phyloP scores from a whole-genome alignment of 1,284 basidiomycete genomes.

The Naganishia albida region DNA sequence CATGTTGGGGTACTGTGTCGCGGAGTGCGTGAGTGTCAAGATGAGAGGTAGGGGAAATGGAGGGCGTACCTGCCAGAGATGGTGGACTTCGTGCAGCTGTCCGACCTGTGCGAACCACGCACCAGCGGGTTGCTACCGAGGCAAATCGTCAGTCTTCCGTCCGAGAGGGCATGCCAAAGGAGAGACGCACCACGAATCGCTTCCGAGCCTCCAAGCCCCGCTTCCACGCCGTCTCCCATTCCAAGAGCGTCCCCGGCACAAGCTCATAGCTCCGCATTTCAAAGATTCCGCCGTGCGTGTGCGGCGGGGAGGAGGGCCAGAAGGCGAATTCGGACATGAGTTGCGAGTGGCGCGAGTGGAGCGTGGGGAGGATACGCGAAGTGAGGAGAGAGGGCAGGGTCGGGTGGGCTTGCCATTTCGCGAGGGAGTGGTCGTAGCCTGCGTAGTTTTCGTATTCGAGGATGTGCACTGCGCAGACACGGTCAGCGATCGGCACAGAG shows the following conservation, averaged over 20 bases:
- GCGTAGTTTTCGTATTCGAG: slow-evolving; percentile 86
- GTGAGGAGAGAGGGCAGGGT: slow-evolving; percentile 70
- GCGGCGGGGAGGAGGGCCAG: slow-evolving; percentile 83
- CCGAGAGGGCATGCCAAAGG: background rate
- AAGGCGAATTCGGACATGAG: slow-evolving; percentile 92
- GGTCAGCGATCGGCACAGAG: slow-evolving; percentile 11
- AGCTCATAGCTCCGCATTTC: slow-evolving; percentile 78
- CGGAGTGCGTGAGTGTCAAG: slow-evolving; percentile 7
- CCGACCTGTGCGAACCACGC: slow-evolving; percentile 95
- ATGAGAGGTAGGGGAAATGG: slow-evolving; percentile 12
- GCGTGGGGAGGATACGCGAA: slow-evolving; percentile 66
- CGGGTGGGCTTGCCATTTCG: slow-evolving; percentile 26
- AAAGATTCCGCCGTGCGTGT: slow-evolving; percentile 79
- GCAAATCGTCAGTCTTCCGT: background rate
- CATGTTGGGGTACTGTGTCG: slow-evolving; percentile 55
- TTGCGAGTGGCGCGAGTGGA: slow-evolving; percentile 71
- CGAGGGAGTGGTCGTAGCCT: slow-evolving; percentile 64
- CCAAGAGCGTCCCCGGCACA: slow-evolving; percentile 76
- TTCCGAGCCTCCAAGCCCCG: slow-evolving; percentile 82
- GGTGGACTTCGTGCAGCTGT: slow-evolving; percentile 83
- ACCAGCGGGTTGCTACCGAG: slow-evolving; percentile 68
- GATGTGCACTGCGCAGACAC: slow-evolving; percentile 62
- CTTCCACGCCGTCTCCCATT: slow-evolving; percentile 92
- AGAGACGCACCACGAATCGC: slow-evolving; percentile 63
- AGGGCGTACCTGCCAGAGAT: slow-evolving; percentile 81